Evolutionary conservation across 164 flowering plant species (phyloP).

Genomic region (Magnolia sinica): DNA sequence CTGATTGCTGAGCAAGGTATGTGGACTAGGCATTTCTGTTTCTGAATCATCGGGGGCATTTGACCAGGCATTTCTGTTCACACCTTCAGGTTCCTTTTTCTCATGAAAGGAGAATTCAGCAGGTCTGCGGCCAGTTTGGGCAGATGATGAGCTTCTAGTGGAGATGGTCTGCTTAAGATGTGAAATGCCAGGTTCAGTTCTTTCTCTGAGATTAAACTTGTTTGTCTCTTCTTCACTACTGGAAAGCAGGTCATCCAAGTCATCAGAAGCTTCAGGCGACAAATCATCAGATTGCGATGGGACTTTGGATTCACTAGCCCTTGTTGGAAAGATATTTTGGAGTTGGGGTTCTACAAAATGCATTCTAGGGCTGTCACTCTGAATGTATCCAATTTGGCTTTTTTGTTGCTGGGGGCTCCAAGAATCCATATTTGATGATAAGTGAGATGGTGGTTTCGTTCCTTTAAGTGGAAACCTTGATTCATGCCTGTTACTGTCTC

Average conservation of each 20-base stretch:
- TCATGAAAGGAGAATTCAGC: conserved; percentile 1
- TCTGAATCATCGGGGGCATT: conserved; percentile 25
- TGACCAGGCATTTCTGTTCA: neutral
- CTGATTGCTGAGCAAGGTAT: neutral
- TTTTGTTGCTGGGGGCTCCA: conserved; percentile 22
- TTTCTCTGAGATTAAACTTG: conserved; percentile 14
- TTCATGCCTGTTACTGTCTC: conserved; percentile 15
- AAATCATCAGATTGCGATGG: conserved; percentile 28
- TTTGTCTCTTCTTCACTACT: conserved; percentile 46
- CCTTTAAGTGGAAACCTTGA: conserved; percentile 21
- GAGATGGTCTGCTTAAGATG: too few relatives aligned
- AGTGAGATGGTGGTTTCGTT: conserved; percentile 21
- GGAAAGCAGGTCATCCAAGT: conserved; percentile 51
- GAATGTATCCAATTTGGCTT: conserved; percentile 7
- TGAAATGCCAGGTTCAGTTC: conserved; percentile 2
- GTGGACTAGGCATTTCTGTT: conserved; percentile 2
- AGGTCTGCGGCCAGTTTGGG: too few relatives aligned
- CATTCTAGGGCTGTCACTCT: conserved; percentile 12
- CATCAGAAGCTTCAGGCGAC: conserved; percentile 45
- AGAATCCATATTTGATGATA: conserved; percentile 18
- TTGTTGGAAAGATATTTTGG: conserved; percentile 26
- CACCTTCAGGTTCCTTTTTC: conserved; percentile 5
- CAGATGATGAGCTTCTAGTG: conserved; percentile 5
- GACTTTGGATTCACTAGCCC: conserved; percentile 11
- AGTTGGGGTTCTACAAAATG: conserved; percentile 16